Evolutionary conservation across 768 basidiomycete genomes (phyloP), one percentile per base, ranked within the genome.

Genomic region (Rickenella mellea): DNA sequence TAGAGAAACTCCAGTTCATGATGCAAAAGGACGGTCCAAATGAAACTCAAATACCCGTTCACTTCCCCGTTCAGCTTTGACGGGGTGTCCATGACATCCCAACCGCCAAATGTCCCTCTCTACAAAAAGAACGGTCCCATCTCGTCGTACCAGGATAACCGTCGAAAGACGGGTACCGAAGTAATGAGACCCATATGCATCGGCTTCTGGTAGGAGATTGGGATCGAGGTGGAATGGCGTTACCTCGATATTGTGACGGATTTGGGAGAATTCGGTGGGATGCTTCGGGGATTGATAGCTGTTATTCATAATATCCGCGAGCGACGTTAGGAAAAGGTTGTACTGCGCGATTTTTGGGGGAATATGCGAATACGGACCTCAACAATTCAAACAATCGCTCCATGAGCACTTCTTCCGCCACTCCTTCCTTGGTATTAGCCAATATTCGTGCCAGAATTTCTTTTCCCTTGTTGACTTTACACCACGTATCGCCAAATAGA

Each of bases 121-220:
- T 33, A 82, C 64, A 51, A 86, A 88, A 14, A 75, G 43, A 7
- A 73, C 83, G 31, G 68, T 58, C 22, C 83, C 80, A 40, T 68
- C 67, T 46, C 70, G 71, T 43, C 67, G 67, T n/a, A 90, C 64
- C 43, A 90, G 70, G 39, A 90, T 55, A 29, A 85, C 74, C 3
- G 82, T 87, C 31, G 86, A 74, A 40, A 83, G 58, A 11, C 86
- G 79, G 25, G 87, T 90, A 32, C 73, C 86, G 52, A 84, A 86
- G 46, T 55, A 56, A 20, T 25, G 41, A 44, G 53, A 15, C 33
- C 48, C 31, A 21, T 30, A 26, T 6, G 42, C 22, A 25, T 15
- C 17, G 19, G 14, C 21, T 27, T 22, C 29, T 15, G 6, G 4
- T n/a, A 12, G 28, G 2, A 30, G 27, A 20, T 27, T 22, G 3